These are phyloP conservation scores for Pseudogymnoascus destructans DNA, from an alignment of 2,329 filamentous ascomycete species.

Conservation along the genomic window DNA sequence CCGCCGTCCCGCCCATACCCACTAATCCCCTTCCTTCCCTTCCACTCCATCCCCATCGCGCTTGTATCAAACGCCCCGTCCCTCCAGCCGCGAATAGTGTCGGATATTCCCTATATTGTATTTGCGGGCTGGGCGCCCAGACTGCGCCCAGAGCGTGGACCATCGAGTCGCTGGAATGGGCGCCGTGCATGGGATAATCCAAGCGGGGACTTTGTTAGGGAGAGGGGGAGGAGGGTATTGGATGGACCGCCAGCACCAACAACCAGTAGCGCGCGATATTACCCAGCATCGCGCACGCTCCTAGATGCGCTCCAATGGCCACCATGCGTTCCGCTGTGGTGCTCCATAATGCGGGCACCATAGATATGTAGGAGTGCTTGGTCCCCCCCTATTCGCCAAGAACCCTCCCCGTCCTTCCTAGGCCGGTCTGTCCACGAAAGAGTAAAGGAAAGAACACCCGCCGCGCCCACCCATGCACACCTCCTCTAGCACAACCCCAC, in stretches of 20 bases:
- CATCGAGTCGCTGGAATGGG: background rate
- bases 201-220: background rate
- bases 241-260: background rate
- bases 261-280: background rate
- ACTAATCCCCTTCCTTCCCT: background rate
- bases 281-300: background rate
- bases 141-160: background rate
- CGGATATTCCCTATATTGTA: background rate
- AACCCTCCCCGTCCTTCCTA: background rate
- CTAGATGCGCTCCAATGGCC: background rate
- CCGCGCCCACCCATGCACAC: background rate
- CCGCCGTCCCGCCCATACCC: background rate
- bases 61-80: background rate
- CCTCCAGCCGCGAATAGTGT: conserved; percentile 6
- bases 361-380: conserved; percentile 1
- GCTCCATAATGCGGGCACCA: background rate
- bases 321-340: background rate
- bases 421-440: background rate
- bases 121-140: background rate
- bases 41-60: background rate
- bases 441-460: background rate
- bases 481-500: background rate
- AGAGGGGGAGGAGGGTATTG: background rate
- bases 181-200: background rate
- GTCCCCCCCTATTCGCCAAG: too few relatives aligned